These are phyloP conservation scores for Mycena sp. DNA, from an alignment of 1,284 basidiomycete species.

Conservation along the genomic window DNA sequence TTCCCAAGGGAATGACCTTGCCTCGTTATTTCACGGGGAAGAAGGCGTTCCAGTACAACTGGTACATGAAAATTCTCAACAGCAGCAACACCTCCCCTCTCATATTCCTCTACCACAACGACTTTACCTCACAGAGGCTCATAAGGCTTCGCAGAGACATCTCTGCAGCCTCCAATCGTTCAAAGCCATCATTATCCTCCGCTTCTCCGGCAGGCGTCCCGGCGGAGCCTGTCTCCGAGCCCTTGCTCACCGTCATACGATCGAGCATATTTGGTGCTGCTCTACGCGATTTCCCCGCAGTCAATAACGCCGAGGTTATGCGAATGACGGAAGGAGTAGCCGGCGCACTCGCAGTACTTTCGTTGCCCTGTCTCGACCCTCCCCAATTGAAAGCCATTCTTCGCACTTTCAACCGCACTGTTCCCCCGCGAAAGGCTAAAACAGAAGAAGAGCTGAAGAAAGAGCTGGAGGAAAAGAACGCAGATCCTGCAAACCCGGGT, in stretches of 20 bases:
- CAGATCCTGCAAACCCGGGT: slow-evolving; percentile 71
- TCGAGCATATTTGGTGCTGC: slow-evolving; percentile 79
- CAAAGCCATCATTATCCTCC: slow-evolving; percentile 50
- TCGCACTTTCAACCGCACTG: slow-evolving; percentile 71
- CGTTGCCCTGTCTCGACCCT: slow-evolving; percentile 74
- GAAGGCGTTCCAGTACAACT: slow-evolving; percentile 80
- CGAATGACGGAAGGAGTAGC: slow-evolving; percentile 63
- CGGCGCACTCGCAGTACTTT: slow-evolving; percentile 73
- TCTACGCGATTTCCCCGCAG: slow-evolving; percentile 63
- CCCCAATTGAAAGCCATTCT: slow-evolving; percentile 74
- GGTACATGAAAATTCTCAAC: slow-evolving; percentile 73
- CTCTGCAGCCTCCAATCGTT: slow-evolving; percentile 57
- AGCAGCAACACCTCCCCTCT: slow-evolving; percentile 63
- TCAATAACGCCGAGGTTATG: slow-evolving; percentile 58
- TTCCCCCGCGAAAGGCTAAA: slow-evolving; percentile 65
- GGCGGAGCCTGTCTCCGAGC: slow-evolving; percentile 9
- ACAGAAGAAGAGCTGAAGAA: slow-evolving; percentile 60
- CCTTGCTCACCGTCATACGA: slow-evolving; percentile 67
- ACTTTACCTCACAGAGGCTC: slow-evolving; percentile 71
- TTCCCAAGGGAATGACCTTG: slow-evolving; percentile 52
- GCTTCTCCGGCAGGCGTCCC: slow-evolving; percentile 47
- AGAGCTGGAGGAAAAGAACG: slow-evolving; percentile 63
- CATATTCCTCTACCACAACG: slow-evolving; percentile 75
- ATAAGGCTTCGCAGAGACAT: slow-evolving; percentile 75
- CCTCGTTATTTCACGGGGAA: slow-evolving; percentile 75